A percentile compares a stretch with the other conserved stretches of the same genome.
These are phyloP conservation scores for Chlamydomonas incerta DNA, from an alignment of 139 green algal species.

Conservation along the genomic window DNA sequence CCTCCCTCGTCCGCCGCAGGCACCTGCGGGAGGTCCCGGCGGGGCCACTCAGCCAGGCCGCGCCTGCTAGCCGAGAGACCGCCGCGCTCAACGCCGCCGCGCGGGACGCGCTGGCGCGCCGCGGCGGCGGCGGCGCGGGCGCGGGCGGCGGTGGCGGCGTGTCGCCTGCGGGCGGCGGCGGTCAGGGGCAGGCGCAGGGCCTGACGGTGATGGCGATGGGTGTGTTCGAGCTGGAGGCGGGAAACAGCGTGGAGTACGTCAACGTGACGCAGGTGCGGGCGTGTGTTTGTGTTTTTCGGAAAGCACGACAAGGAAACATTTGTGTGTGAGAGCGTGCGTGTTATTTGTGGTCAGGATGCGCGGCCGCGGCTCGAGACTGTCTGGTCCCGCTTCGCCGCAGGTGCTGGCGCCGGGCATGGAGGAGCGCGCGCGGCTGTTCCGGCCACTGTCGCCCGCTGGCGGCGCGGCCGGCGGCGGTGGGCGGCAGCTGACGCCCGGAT, in stretches of 20 bases:
- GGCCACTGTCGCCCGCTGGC: background rate
- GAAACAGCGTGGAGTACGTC: slow-evolving; percentile 36
- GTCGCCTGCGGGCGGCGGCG: no score
- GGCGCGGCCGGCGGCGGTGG: background rate
- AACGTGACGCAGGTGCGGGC: slow-evolving; percentile 64
- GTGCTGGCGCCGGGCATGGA: slow-evolving; percentile 66
- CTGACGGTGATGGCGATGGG: slow-evolving; percentile 48
- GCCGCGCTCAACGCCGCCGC: slow-evolving; percentile 14
- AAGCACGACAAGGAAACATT: no score
- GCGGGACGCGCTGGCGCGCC: background rate
- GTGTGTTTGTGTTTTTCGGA: no score
- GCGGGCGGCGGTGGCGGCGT: no score
- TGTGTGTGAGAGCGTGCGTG: no score
- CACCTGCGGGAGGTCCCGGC: slow-evolving; percentile 33
- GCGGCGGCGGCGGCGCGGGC: no score
- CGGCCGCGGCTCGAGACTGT: no score
- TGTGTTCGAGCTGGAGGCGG: slow-evolving; percentile 55
- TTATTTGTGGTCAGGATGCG: no score
- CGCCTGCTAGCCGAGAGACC: slow-evolving; percentile 10
- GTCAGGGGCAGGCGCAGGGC: no score
- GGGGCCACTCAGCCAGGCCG: background rate
- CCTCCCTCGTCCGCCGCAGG: background rate
- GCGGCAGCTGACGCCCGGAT: slow-evolving; percentile 63
- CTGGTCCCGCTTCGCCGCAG: no score
- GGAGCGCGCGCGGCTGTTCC: slow-evolving; percentile 58